These are phyloP conservation scores for Prunus davidiana DNA, from an alignment of 306 rosid genomes.

Conservation along the genomic window DNA sequence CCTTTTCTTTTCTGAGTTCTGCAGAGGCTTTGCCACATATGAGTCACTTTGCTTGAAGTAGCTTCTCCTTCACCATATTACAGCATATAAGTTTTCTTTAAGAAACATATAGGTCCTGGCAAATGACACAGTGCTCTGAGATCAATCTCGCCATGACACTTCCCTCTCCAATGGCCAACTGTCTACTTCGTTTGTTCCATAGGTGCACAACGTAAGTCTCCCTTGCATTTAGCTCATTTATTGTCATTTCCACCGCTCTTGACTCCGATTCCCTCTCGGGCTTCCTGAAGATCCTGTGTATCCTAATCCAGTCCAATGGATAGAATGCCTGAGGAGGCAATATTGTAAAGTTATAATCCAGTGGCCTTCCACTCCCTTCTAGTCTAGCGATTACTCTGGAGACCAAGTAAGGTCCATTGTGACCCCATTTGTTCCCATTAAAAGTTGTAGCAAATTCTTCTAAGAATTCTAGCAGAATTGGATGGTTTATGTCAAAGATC, in stretches of 20 bases:
- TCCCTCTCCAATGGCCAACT: conserved; percentile 44
- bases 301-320: conserved; percentile 42
- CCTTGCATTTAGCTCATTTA: conserved; percentile 29
- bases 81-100: background rate
- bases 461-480: conserved; percentile 42
- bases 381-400: conserved; percentile 51
- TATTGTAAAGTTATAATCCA: conserved; percentile 33
- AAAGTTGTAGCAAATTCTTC: conserved; percentile 46
- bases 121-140: conserved; percentile 40
- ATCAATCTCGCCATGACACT: conserved; percentile 43
- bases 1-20: background rate
- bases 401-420: conserved; percentile 62
- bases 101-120: conserved; percentile 19
- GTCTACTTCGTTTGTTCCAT: conserved; percentile 47
- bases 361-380: background rate
- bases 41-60: background rate
- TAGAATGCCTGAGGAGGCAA: conserved; percentile 54
- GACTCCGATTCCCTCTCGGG: conserved; percentile 28
- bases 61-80: background rate
- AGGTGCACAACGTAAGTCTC: conserved; percentile 50
- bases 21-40: background rate
- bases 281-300: conserved; percentile 29
- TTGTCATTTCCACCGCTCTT: conserved; percentile 37
- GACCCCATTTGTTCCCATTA: conserved; percentile 61
- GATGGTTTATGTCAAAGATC: conserved; percentile 52